Base-by-base conservation (phyloP, 129 eudicot genomes). In the Rutidosis leptorrhynchoides region DNA sequence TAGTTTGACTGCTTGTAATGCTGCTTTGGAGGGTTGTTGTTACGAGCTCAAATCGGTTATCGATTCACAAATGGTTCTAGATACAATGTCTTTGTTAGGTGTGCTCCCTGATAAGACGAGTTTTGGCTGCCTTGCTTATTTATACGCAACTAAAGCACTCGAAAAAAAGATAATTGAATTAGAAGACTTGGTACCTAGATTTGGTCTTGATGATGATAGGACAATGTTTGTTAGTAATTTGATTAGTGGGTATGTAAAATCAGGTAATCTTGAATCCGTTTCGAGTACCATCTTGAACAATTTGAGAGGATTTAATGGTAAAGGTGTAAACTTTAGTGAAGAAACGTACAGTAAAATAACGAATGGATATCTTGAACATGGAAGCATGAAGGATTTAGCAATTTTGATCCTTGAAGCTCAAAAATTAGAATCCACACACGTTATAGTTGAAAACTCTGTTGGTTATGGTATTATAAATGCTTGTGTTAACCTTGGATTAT, bases 21-120 rank as follows among this genome's bases (percentile, higher is more conserved):
- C 95, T 63, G 96, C 91, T 2, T 80, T 93, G 73, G 96, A 93
- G 61, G 90, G 89, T 25, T 93, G 94, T 78, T 93, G 95, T 77
- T 61, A 60, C 40, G 86, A 79, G 51, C 75, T 84, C 28, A 89
- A 86, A 48, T 85, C 92, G 0, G 91, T 86, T 42, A 52, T 1
- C 24, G 95, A 83, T 71, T 89, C 96, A 5, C 95, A 93, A 53
- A 88, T 68, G 58, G 87, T 93, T 62, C 69, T 88, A 16, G 98
- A 93, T 30, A 63, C 37, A 1, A 93, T 93, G 98, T 78, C 96
- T 15, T 67, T 74, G 56, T 77, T 93, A 70, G 85, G 87, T 7
- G 77, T 86, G 51, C 73, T 42, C 35, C 98, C 96, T 0, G 92
- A 93, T 26, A 84, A 83, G 71, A 33, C 27, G 12, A 93, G 83